Evolutionary conservation across 805 yeast species (phyloP), one percentile per base, ranked within the genome.

Genomic region (Pichia scutulata): DNA sequence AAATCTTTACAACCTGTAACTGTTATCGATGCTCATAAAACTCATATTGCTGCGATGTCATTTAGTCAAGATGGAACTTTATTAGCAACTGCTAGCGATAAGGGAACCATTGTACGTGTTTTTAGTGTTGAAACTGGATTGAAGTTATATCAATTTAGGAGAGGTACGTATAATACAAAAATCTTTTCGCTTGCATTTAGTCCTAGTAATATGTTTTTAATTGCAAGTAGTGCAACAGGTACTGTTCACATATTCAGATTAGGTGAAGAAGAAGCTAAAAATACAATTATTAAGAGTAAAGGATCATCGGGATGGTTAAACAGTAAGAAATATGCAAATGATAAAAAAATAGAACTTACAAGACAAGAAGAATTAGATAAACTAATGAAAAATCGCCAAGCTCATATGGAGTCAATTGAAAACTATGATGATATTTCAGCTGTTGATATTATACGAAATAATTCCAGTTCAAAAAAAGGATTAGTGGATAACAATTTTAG

Each of bases 221-320:
- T 89, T 22, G 97, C 92, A 4, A 82, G 93, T 23, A 84, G 95
- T 25, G 85, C 96, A 0, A 88, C 95, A 19, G 95, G 86, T 51
- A 93, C 99, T 0, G 95, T 93, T 18, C 99, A 93, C 64, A 81
- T 93, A 23, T 93, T 92, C 73, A 76, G 89, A 51, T 67, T 90
- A 48, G 86, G 81, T 1, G 80, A 75, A 51, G 70, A 67, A 47
- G 71, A 68, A 49, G 66, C 68, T 1, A 63, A 64, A 24, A 67
- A 67, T 52, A 67, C 70, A 0, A 53, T 48, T n/a, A 24, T 49
- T 2, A 54, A 41, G 28, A 39, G 49, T 14, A 47, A 43, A 9
- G 52, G 52, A 39, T 46, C 56, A 22, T 22, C 50, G 3, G 50
- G 57, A 8, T 49, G 55, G 54, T 23, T 53, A 7, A 45, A 48